Evolutionary conservation across 345 rosid species (phyloP).

Genomic region (Eutrema yunnanense): DNA sequence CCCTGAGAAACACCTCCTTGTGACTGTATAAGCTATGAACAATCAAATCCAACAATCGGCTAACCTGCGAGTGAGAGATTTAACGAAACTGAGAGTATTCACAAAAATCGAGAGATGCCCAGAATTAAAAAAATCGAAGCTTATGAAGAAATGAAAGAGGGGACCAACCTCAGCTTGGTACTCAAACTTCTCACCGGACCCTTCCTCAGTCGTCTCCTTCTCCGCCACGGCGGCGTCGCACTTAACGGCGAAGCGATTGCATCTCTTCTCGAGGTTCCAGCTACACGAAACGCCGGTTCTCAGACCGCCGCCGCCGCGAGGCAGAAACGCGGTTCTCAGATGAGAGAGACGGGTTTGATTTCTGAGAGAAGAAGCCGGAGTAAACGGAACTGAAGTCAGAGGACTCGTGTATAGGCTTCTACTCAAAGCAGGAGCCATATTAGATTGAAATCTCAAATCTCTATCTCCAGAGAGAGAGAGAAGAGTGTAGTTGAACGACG

Average conservation of each 20-base stretch:
- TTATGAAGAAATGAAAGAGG: conserved; percentile 8
- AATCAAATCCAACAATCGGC: conserved; percentile 74
- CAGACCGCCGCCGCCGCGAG: conserved; percentile 35
- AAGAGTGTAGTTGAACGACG: not conserved
- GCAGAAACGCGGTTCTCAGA: conserved; percentile 43
- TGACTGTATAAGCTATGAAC: conserved; percentile 80
- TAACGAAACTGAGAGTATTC: not conserved
- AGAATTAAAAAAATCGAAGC: not conserved
- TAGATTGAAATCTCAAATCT: not conserved
- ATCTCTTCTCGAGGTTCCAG: conserved; percentile 51
- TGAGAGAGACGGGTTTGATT: conserved; percentile 28
- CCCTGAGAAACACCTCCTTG: conserved; percentile 84
- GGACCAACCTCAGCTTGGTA: conserved; percentile 93
- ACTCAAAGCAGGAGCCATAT: conserved; percentile 75
- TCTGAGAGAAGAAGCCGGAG: conserved; percentile 32
- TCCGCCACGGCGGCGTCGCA: conserved; percentile 86
- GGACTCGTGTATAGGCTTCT: conserved; percentile 47
- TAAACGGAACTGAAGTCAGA: conserved; percentile 43
- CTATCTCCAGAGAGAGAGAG: not conserved
- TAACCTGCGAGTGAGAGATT: conserved; percentile 51
- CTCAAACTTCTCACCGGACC: conserved; percentile 86
- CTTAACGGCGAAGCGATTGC: conserved; percentile 42
- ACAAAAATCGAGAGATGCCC: not conserved
- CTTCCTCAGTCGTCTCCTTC: conserved; percentile 67
- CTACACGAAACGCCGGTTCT: conserved; percentile 40